These are phyloP conservation scores for Noccaea bulbosa DNA, from an alignment of 345 rosid species.

Conservation along the genomic window DNA sequence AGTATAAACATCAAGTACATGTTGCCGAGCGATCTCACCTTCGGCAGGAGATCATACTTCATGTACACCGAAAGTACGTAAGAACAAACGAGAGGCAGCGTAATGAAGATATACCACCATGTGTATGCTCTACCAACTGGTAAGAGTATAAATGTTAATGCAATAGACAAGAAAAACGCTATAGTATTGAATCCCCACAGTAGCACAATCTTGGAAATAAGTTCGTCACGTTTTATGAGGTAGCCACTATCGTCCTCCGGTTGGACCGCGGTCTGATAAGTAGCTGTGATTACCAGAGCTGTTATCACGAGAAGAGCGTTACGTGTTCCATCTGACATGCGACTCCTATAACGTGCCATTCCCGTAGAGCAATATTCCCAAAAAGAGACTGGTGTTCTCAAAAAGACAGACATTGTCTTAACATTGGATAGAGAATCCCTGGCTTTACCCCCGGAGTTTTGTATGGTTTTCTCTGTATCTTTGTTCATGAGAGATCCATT, in stretches of 20 bases:
- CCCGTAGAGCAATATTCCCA: background rate
- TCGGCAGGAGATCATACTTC: background rate
- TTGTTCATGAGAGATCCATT: background rate
- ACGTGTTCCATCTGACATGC: conserved; percentile 21
- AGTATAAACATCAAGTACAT: background rate
- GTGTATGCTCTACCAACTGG: conserved; percentile 28
- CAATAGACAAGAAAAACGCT: conserved; percentile 17
- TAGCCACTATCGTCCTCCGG: background rate
- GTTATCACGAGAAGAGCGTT: conserved; percentile 43
- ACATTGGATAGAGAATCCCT: background rate
- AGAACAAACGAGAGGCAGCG: conserved; percentile 4
- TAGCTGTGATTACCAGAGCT: conserved; percentile 36
- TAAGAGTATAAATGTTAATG: conserved; percentile 28
- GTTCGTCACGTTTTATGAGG: too few relatives aligned
- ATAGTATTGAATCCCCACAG: conserved; percentile 15
- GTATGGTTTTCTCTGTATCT: background rate
- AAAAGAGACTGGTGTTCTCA: background rate
- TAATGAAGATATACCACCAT: conserved; percentile 2
- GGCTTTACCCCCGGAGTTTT: background rate
- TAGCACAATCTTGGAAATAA: background rate
- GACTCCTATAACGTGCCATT: background rate
- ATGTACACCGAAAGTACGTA: background rate
- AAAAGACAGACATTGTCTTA: background rate
- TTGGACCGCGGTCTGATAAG: conserved; percentile 4
- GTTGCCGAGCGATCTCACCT: too few relatives aligned